Base-by-base conservation (phyloP, 1,284 basidiomycete species). In the Ustilago trichophora region DNA sequence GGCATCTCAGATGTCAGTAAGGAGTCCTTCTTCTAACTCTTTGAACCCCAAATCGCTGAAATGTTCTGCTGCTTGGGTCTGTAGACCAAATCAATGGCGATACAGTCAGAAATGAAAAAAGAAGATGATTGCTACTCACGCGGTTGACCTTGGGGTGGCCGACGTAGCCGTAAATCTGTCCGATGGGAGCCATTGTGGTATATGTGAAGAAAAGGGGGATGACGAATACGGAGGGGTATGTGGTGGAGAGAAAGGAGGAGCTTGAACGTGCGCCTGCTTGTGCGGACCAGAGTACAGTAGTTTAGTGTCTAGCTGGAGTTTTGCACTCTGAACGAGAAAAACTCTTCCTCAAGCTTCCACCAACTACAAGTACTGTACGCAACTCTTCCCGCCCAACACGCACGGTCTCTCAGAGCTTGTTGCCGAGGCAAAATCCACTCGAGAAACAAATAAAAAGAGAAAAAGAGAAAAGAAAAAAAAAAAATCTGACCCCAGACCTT, bases 101-200 rank as follows among this genome's bases (percentile, higher is more conserved):
- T n/a, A n/a, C n/a, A n/a, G n/a, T n/a, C n/a, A n/a, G n/a, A n/a
- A n/a, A n/a, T n/a, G 29, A 33, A n/a, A 22, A n/a, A 8, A 24
- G 26, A 29, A 9, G 10, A 22, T 12, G 19, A 27, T 7, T 36
- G 18, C 16, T 46, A 52, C 59, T 46, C 37, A 63, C 57, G 7
- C 69, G 55, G 65, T 55, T 41, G 48, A 68, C 65, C 67, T 75
- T 78, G 49, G 70, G 46, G 52, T 60, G 62, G 35, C 33, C 46
- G 21, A 47, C 34, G 53, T 50, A 57, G 45, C 74, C 74, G 77
- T 78, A 80, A 44, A 80, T 55, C 51, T 72, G 73, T 33, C 78
- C 78, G 53, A 80, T 77, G 38, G 69, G 60, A 54, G 72, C 66
- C 77, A 77, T 80, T 57, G 40, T 76, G 58, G 40, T 55, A 43